Base-by-base conservation (phyloP, 164 flowering plant genomes). In the Umbellularia californica region DNA sequence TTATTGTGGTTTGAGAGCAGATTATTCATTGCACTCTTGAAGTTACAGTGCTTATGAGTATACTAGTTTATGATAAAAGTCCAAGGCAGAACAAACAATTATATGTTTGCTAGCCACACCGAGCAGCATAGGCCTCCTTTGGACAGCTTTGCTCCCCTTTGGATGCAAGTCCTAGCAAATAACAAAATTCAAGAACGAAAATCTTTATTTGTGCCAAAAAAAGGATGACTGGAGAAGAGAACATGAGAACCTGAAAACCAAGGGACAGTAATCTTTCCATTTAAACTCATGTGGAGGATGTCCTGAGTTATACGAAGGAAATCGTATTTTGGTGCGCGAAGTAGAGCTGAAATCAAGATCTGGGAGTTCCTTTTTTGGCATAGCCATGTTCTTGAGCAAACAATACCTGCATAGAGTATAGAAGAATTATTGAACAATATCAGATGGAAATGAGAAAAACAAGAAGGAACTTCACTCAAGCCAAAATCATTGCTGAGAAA, bases 181-280 rank as follows among this genome's bases (percentile, higher is more conserved):
- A 41, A 9, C 47, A 41, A 41, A 41, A 41, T 41, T 5, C 11
- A 41, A 41, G 47, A 41, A 7, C 10, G 10, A 41, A 41, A 41
- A 41, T 41, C 1, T 41, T 41, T 7, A 1, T 41, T 5, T 41
- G 47, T 41, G 47, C 10, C 9, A 41, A 41, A 41, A 41, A 76
- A 69, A n/a, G 9, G 30, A 50, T 28, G 30, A 9, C 6, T 30
- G 20, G 9, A 27, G 11, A 30, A 35, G 60, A 67, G 58, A 30
- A 2, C 72, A 47, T 14, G 19, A 30, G 23, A 55, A 86, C 87
- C 88, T 86, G 84, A 86, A 86, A 76, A 83, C 81, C 27, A 47
- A 55, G 33, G 87, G 82, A 73, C 84, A 78, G 72, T 86, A 86
- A 73, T 86, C 84, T 77, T 82, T 83, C 87, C 88, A 86, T 52